Base-by-base conservation (phyloP, 208 protist species). In the Chromosphaera perkinsii region DNA sequence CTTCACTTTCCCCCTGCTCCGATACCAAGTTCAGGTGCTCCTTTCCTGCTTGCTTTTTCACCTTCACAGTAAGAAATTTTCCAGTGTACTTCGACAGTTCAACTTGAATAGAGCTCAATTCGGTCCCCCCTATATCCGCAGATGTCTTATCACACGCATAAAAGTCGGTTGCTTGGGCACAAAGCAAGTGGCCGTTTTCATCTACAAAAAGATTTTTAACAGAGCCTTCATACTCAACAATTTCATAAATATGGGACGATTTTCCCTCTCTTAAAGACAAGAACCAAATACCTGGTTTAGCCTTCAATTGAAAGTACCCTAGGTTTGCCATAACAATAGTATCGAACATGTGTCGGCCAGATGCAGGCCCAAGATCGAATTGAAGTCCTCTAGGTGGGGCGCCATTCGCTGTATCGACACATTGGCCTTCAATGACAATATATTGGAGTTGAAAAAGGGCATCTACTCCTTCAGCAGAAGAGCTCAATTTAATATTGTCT, bases 231-330 rank as follows among this genome's bases (percentile, higher is more conserved):
- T n/a, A n/a, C n/a, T n/a, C n/a, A n/a, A n/a, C n/a, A n/a, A n/a
- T n/a, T n/a, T n/a, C n/a, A n/a, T n/a, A n/a, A n/a, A 63, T 7
- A 14, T 63, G 37, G 43, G 57, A n/a, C 26, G 33, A 48, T 9
- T 39, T 32, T 10, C 57, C 57, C 7, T 32, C 37, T 24, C 57
- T 22, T 29, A 63, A 51, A 22, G 42, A 12, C 17, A 63, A 49
- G 4, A 32, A 39, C 57, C 57, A 63, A 35, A 63, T 12, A n/a
- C 57, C 57, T 33, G 57, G 36, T 17, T 27, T 31, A 17, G 57
- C 57, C 32, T 63, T 63, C 3, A 60, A n/a, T 39, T 63, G 57
- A 27, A 63, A 63, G 26, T 63, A 63, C 7, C 57, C 57, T 12
- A 63, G 31, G 26, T 63, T 63, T 17, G n/a, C 20, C 57, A 63